Base-by-base conservation (phyloP, 2,329 filamentous ascomycete species). In the Penicillium paneum region DNA sequence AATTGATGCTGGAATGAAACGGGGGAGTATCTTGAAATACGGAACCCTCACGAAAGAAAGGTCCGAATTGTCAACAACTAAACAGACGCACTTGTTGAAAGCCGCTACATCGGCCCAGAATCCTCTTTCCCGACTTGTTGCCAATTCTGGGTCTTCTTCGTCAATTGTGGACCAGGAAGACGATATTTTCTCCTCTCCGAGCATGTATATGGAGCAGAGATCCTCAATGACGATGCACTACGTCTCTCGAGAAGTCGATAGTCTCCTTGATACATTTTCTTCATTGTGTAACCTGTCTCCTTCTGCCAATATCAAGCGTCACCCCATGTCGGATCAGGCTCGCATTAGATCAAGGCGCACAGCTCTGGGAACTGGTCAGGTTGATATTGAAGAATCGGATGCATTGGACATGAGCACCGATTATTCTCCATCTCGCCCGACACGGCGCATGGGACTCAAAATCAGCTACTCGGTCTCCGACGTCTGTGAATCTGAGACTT, bases 1-100 rank as follows among this genome's bases (percentile, higher is more conserved):
- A 5, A 71, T 76, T 35, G 74, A 76, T 46, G 64, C 73, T 5
- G 64, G 64, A 15, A 76, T 76, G 74, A 73, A 71, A 52, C 64
- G 64, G 10, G 73, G 73, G 12, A 73, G 71, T 29, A 74, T 76
- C 29, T 57, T 74, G 55, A 74, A 72, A 58, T 76, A 74, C 44
- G 68, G 72, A 13, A 73, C 67, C 5, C 65, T 76, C 24, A 70
- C 69, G 3, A 76, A 75, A 51, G 67, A 71, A 38, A 67, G 47
- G 15, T 65, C 66, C 2, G 62, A 67, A 28, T 56, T 72, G 8
- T 64, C 65, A 35, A 55, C 65, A 29, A 59, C 60, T n/a, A 69
- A 66, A 43, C 60, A 68, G 21, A 56, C 65, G 2, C 66, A 67
- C 10, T 57, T 74, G 21, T 58, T 71, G 12, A 67, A 70, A 28